A percentile compares a stretch with the other conserved stretches of the same genome.
phyloP scores from a whole-genome alignment of 2,329 filamentous ascomycete genomes.

The Talaromyces sp. region DNA sequence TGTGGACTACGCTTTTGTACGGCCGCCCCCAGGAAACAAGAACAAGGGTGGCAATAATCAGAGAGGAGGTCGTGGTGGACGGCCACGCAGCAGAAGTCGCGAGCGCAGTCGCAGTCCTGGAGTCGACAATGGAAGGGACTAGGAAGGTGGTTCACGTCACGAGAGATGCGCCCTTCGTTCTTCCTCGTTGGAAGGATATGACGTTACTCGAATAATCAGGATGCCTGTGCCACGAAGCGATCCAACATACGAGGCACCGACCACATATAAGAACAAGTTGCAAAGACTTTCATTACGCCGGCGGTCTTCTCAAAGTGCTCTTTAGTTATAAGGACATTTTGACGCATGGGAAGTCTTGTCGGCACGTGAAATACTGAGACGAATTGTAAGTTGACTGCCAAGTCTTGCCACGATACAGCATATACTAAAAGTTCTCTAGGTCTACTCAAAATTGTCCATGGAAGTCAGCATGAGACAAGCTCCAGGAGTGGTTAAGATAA shows the following conservation, averaged over 20 bases:
- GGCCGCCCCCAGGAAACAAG: constrained; percentile 53
- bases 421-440: neutral
- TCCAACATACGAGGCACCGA: neutral
- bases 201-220: neutral
- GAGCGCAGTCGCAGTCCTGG: constrained; percentile 47
- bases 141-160: constrained; percentile 23
- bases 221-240: neutral
- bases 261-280: neutral
- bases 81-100: constrained; percentile 44
- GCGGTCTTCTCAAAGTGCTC: neutral
- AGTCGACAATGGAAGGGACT: constrained; percentile 20
- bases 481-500: neutral
- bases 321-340: neutral
- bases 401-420: neutral
- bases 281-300: constrained; percentile 12
- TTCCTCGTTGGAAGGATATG: neutral
- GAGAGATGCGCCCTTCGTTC: neutral
- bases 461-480: neutral
- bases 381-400: neutral
- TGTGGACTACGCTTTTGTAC: constrained; percentile 65
- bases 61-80: constrained; percentile 43
- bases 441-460: neutral
- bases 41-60: constrained; percentile 35
- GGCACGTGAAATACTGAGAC: constrained; percentile 13
- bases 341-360: constrained; percentile 7